phyloP scores from a whole-genome alignment of 805 yeast genomes.

The Debaryomyces maramus region DNA sequence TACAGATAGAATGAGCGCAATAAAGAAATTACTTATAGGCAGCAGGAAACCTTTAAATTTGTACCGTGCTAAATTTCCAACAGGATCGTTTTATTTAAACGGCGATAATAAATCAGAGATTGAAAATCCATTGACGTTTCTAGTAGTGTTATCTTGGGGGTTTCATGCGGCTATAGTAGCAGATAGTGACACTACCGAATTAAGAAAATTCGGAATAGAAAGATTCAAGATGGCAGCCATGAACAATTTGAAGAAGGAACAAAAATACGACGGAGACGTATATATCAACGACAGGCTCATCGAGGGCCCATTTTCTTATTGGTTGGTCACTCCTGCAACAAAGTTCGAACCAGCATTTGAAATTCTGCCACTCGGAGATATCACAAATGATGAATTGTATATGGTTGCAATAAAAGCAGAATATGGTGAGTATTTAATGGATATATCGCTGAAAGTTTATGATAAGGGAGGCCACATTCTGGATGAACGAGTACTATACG shows the following conservation, averaged over 20 bases:
- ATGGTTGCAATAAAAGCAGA: slow-evolving; percentile 46
- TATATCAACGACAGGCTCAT: slow-evolving; percentile 15
- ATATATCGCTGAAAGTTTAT: slow-evolving; percentile 59
- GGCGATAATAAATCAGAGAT: slow-evolving; percentile 19
- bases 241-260: slow-evolving; percentile 49
- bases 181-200: slow-evolving; percentile 68
- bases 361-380: slow-evolving; percentile 60
- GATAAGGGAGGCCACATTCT: slow-evolving; percentile 53
- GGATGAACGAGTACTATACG: slow-evolving; percentile 50
- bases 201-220: slow-evolving; percentile 61
- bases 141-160: slow-evolving; percentile 80
- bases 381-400: slow-evolving; percentile 43
- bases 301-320: slow-evolving; percentile 55
- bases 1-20: slow-evolving; percentile 17
- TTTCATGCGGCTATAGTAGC: slow-evolving; percentile 86
- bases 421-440: slow-evolving; percentile 41
- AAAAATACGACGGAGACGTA: slow-evolving; percentile 48
- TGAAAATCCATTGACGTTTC: slow-evolving; percentile 30
- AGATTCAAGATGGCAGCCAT: slow-evolving; percentile 72
- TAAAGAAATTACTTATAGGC: slow-evolving; percentile 18
- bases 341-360: slow-evolving; percentile 59
- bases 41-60: slow-evolving; percentile 39
- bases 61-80: slow-evolving; percentile 46
- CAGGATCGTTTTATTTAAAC: slow-evolving; percentile 21
- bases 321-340: slow-evolving; percentile 55